Evolutionary conservation across 2,329 filamentous ascomycete genomes (phyloP), one percentile per base, ranked within the genome.

Genomic region (Fusarium sp.): DNA sequence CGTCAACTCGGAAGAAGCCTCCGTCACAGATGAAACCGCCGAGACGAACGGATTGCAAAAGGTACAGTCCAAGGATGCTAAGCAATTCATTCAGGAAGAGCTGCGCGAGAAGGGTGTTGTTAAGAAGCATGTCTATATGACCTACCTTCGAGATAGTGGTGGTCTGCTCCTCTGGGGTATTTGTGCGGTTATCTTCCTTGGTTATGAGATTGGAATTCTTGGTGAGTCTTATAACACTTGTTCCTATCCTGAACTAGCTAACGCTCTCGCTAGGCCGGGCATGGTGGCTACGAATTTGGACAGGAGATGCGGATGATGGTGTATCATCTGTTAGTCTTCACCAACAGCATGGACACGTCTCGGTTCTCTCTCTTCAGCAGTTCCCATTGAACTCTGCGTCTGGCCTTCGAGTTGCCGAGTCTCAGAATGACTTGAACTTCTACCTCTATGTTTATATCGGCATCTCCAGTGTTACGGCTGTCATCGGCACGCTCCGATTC

Each of bases 11-110:
- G 85, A 86, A 55, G 80, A 84, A 23, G 80, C 79, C 0, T 85
- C 83, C 1, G 73, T 82, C 38, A 72, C 74, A 2, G 83, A 81
- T 6, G 80, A 81, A 11, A 70, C 74, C 3, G 76, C 78, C n/a
- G 81, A 78, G n/a, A 71, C 69, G 11, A 76, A 80, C 18, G 77
- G 80, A 2, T 77, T 87, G 38, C 82, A 83, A 53, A 87, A 87
- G 72, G 77, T 84, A 0, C 74, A 82, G 2, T 85, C 84, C 4
- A 86, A 86, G 74, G 78, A 79, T 5, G 84, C 88, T 0, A 89
- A 88, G 69, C 91, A 93, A 77, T 95, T 94, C 69, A 87, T 92
- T 25, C 89, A 93, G 74, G 91, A 93, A 3, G 92, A 96, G 77
- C 82, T 81, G n/a, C 86, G 89, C 61, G 90, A 93, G 75, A 85